Conservation (phyloP, 2,329 filamentous ascomycete species). For the Ustilaginoidea virens region DNA sequence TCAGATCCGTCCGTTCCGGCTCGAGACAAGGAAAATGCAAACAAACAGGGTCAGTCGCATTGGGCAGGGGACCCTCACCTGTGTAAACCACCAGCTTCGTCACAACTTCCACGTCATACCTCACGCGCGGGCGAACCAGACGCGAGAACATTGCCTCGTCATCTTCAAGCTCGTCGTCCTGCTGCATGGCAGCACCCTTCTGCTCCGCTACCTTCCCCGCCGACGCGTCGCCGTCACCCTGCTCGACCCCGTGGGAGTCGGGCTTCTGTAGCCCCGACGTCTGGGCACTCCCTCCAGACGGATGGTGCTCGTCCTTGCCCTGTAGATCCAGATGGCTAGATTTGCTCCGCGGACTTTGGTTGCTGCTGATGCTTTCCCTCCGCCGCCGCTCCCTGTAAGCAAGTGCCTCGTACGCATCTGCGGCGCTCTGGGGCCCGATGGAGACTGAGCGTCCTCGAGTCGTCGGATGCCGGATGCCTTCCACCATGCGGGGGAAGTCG, state of each 20-base stretch:
- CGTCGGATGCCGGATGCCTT: constrained; percentile 61
- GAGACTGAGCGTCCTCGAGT: constrained; percentile 65
- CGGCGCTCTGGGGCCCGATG: constrained; percentile 85
- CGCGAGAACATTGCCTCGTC: constrained; percentile 72
- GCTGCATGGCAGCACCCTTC: background rate
- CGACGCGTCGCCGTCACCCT: constrained; percentile 54
- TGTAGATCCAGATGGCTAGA: constrained; percentile 26
- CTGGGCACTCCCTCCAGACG: constrained; percentile 22
- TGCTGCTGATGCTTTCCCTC: constrained; percentile 38
- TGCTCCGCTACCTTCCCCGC: constrained; percentile 7
- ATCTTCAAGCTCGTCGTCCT: constrained; percentile 16
- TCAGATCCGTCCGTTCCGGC: no score
- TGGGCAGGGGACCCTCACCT: constrained; percentile 33
- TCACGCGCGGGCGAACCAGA: constrained; percentile 71
- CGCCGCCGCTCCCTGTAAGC: constrained; percentile 64
- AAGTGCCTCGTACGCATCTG: constrained; percentile 89
- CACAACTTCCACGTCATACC: constrained; percentile 97
- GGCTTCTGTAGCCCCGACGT: constrained; percentile 30
- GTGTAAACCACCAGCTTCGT: constrained; percentile 93
- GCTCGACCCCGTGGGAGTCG: constrained; percentile 48
- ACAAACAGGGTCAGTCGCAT: background rate
- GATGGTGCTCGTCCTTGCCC: constrained; percentile 21
- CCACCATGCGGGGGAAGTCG: constrained; percentile 69
- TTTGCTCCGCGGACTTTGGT: constrained; percentile 30
- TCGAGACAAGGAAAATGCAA: no score